Base-by-base conservation (phyloP, 331 rosid species). In the Ulmus americana region DNA sequence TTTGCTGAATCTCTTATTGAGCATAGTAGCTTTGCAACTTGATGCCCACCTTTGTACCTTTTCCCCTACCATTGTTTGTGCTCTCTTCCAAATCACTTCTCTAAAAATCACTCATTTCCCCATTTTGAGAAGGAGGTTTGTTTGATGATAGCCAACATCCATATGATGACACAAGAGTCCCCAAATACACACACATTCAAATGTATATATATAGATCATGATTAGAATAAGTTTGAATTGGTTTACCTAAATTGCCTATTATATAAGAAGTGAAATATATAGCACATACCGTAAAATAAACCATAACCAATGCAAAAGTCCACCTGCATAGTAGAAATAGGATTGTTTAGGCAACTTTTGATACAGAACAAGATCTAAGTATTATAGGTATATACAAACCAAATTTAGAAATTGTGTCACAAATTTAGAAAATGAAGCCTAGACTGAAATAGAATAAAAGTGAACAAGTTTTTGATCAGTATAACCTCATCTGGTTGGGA, bases 301-400 rank as follows among this genome's bases (percentile, higher is more conserved):
- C 45, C 68, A 76, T 78, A 42, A 88, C 88, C 69, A 88, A 75
- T 6, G 86, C 59, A 81, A 82, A 82, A 67, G 96, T 86, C 96
- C 96, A 88, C 81, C 96, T 88, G 86, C 74, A 74, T 68, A 60
- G 59, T 57, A 59, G 45, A 55, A n/a, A 12, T 2, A 48, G 15
- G 14, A 48, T 20, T 20, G 22, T 20, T 20, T 20, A 48, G 14
- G 53, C 15, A 7, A 48, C 53, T 11, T 48, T 6, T 48, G 15
- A 39, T 48, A 45, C 16, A 69, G 6, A 9, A 56, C 13, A 2
- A 7, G 16, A 5, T 8, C 1, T 47, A 9, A 45, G 20, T 7
- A 40, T 49, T 44, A 16, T 43, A 1, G 48, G 22, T 0, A 20
- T 20, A 1, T 20, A 20, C 22, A 20, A 20, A 20, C 22, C 22